Percentiles rank a stretch among this genome's conserved stretches.
Evolutionary conservation across 2,329 filamentous ascomycete species (phyloP).

Genomic region (Paracamarosporium sp.): DNA sequence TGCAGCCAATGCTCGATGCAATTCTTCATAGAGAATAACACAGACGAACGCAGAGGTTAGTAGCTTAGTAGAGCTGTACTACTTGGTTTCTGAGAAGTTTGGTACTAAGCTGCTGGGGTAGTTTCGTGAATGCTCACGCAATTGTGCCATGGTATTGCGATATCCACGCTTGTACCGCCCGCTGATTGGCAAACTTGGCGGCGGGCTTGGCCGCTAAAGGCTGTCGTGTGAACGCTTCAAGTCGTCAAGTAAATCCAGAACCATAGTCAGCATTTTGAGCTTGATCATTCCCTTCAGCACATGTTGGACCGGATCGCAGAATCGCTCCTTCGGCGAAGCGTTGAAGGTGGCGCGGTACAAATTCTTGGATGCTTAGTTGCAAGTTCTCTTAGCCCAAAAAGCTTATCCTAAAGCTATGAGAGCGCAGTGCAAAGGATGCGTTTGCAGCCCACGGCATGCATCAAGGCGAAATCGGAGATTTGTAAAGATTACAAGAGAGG

Average conservation of each 20-base stretch:
- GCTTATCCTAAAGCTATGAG: slow-evolving; percentile 2
- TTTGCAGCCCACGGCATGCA: background rate
- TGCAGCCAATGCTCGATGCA: background rate
- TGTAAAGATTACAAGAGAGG: background rate
- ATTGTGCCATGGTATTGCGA: slow-evolving; percentile 29
- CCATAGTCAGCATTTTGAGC: background rate
- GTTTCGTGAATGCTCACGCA: slow-evolving; percentile 17
- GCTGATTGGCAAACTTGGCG: slow-evolving; percentile 19
- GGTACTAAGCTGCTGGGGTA: background rate
- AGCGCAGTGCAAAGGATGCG: background rate
- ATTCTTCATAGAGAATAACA: background rate
- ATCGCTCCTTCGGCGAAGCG: background rate
- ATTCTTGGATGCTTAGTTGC: slow-evolving; percentile 4
- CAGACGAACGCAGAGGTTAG: background rate
- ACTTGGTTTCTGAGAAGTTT: background rate
- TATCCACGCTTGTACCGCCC: slow-evolving; percentile 11
- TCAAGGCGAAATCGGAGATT: background rate
- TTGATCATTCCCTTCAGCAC: no score
- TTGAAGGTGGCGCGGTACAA: background rate
- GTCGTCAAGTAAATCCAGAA: background rate
- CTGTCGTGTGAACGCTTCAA: background rate
- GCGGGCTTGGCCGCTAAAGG: slow-evolving; percentile 9
- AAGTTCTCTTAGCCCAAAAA: slow-evolving; percentile 2
- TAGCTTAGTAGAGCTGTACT: background rate
- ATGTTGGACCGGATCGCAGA: background rate